Evolutionary conservation across 768 basidiomycete genomes (phyloP).

Genomic region (Phylloporus sp.): DNA sequence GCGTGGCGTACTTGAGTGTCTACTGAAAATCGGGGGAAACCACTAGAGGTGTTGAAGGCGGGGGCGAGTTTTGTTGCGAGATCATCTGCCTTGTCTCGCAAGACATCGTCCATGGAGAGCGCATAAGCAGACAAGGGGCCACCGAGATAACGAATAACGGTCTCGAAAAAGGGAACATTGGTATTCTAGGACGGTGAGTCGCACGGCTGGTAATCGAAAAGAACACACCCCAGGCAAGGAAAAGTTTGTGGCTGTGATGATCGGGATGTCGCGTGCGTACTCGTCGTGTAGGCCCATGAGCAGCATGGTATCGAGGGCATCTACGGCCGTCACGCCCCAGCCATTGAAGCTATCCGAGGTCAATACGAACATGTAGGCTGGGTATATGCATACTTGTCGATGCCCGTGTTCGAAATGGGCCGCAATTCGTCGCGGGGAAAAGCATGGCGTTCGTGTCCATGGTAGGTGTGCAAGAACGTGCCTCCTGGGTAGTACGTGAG

Average conservation of each 20-base stretch:
- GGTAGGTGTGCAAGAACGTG: constrained; percentile 67
- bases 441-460: constrained; percentile 57
- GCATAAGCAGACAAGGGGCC: constrained; percentile 83
- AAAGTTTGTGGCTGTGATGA: constrained; percentile 49
- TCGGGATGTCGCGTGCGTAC: constrained; percentile 57
- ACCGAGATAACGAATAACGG: constrained; percentile 85
- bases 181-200: constrained; percentile 20
- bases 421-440: constrained; percentile 58
- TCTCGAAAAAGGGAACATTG: constrained; percentile 68
- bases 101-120: constrained; percentile 55
- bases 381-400: constrained; percentile 44
- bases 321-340: constrained; percentile 74
- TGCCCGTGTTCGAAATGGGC: constrained; percentile 44
- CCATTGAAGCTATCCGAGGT: constrained; percentile 60
- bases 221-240: constrained; percentile 37
- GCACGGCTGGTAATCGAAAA: background rate
- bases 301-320: constrained; percentile 82
- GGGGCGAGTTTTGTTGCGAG: constrained; percentile 69
- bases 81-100: constrained; percentile 70
- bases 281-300: constrained; percentile 74
- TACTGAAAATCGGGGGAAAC: constrained; percentile 67
- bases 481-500: too few relatives aligned
- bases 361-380: background rate
- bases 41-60: constrained; percentile 63
- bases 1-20: constrained; percentile 51